Conservation (phyloP, 345 rosid species). For the Clarkia xantiana region DNA sequence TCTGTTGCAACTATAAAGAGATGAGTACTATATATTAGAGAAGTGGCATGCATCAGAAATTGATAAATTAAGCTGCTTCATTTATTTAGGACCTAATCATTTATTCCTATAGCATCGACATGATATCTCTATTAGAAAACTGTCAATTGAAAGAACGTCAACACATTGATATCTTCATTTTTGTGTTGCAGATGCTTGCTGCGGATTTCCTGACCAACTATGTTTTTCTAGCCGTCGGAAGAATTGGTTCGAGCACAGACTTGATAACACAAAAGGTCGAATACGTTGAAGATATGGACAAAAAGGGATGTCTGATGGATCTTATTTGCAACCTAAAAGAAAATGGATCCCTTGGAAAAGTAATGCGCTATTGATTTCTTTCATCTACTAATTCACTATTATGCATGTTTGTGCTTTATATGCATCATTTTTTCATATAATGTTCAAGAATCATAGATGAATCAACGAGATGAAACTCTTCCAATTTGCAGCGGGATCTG, state of each 20-base stretch:
- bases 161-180: background rate
- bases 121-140: too few species aligned
- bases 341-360: conserved; percentile 17
- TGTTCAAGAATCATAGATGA: too few species aligned
- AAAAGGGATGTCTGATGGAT: conserved; percentile 20
- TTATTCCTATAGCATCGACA: too few species aligned
- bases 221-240: conserved; percentile 34
- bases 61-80: background rate
- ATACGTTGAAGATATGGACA: conserved; percentile 32
- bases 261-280: conserved; percentile 34
- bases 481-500: conserved; percentile 21
- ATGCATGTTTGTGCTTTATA: background rate
- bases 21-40: background rate
- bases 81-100: background rate
- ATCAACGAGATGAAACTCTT: too few species aligned
- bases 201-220: conserved; percentile 40
- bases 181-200: conserved; percentile 36
- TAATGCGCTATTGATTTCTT: background rate
- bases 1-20: background rate
- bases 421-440: background rate
- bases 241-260: conserved; percentile 39
- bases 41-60: background rate
- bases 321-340: conserved; percentile 16
- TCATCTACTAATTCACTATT: background rate
- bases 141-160: too few species aligned